These are phyloP conservation scores for Bryoglossum gracile DNA, from an alignment of 495 filamentous ascomycete species.

Conservation along the genomic window DNA sequence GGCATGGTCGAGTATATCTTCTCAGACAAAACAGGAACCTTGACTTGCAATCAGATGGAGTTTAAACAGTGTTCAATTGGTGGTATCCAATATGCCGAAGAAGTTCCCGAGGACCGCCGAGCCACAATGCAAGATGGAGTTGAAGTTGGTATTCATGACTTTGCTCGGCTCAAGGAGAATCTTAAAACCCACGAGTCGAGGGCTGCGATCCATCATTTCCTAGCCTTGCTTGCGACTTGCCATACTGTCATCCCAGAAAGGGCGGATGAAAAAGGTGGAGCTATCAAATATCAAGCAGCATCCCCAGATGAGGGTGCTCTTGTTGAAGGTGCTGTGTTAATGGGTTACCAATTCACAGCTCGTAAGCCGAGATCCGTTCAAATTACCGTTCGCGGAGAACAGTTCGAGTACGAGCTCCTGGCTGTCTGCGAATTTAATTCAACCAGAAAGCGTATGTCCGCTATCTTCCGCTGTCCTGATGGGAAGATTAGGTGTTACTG, in stretches of 20 bases:
- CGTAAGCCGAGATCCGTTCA: slow-evolving; percentile 82
- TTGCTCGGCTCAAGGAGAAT: slow-evolving; percentile 69
- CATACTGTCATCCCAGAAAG: slow-evolving; percentile 97
- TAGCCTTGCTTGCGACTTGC: slow-evolving; percentile 81
- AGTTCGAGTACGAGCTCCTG: slow-evolving; percentile 81
- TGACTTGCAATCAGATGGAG: slow-evolving; percentile 99
- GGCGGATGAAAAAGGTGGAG: slow-evolving; percentile 61
- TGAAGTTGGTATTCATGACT: slow-evolving; percentile 82
- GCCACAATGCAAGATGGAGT: slow-evolving; percentile 59
- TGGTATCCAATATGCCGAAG: slow-evolving; percentile 89
- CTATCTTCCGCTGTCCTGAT: slow-evolving; percentile 93
- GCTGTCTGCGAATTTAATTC: slow-evolving; percentile 99
- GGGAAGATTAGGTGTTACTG: slow-evolving; percentile 88
- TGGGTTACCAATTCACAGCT: slow-evolving; percentile 87
- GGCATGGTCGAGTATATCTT: slow-evolving; percentile 99
- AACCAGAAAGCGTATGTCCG: slow-evolving; percentile 94
- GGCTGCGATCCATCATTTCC: slow-evolving; percentile 79
- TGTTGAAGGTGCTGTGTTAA: slow-evolving; percentile 77
- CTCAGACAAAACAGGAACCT: slow-evolving; percentile 97
- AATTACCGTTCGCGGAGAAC: slow-evolving; percentile 62
- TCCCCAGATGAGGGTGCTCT: slow-evolving; percentile 96
- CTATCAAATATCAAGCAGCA: slow-evolving; percentile 96
- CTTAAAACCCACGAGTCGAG: slow-evolving; percentile 59
- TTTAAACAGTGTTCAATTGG: slow-evolving; percentile 91
- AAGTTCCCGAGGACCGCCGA: slow-evolving; percentile 84